A percentile compares a stretch with the other conserved stretches of the same genome.
Conservation (phyloP, 345 rosid genomes). For the Lagerstroemia speciosa region DNA sequence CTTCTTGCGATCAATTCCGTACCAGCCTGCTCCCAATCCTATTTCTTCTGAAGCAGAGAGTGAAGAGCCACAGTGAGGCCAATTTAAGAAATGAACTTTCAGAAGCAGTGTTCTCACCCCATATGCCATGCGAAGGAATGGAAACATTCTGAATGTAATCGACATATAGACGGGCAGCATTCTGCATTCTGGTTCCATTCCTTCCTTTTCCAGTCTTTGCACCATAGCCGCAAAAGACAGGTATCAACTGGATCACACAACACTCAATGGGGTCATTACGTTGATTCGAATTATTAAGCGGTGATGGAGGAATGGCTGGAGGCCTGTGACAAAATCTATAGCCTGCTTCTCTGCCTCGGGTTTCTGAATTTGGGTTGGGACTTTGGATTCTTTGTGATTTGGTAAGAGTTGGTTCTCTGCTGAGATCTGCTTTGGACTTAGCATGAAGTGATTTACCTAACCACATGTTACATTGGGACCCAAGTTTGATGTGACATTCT, state of each 20-base stretch:
- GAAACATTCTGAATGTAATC: neutral
- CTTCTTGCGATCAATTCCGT: constrained; percentile 58
- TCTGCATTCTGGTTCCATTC: too few relatives aligned
- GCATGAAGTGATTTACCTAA: too few relatives aligned
- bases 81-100: constrained; percentile 5
- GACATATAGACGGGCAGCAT: too few relatives aligned
- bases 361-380: neutral
- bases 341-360: neutral
- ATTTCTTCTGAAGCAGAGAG: constrained; percentile 7
- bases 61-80: constrained; percentile 2
- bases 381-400: too few relatives aligned
- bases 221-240: neutral
- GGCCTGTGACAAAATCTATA: neutral
- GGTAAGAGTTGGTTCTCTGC: too few relatives aligned
- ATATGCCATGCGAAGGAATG: neutral
- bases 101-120: too few relatives aligned
- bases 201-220: neutral
- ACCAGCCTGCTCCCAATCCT: constrained; percentile 17
- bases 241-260: neutral
- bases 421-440: too few relatives aligned
- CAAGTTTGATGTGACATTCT: too few relatives aligned
- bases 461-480: too few relatives aligned
- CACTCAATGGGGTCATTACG: too few relatives aligned
- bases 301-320: neutral
- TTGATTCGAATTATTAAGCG: neutral